phyloP scores from a whole-genome alignment of 1,139 yeast genomes.

The Wickerhamomyces sp. region DNA sequence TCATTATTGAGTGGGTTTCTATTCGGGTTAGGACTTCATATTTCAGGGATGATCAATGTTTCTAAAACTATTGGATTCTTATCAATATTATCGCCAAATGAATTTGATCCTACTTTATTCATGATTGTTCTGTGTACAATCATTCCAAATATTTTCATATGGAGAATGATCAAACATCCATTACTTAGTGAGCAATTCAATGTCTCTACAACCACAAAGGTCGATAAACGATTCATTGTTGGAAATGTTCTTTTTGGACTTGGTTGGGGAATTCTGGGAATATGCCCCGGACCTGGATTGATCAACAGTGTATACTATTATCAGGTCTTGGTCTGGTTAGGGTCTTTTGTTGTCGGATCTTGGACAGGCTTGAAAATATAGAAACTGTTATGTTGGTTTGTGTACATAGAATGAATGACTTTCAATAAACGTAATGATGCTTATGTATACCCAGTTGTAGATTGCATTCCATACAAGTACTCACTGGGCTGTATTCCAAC shows the following conservation, averaged over 20 bases:
- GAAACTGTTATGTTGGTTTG: too few relatives aligned
- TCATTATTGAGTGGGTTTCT: constrained; percentile 34
- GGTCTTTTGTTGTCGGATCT: constrained; percentile 9
- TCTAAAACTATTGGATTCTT: constrained; percentile 40
- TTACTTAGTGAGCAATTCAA: constrained; percentile 15
- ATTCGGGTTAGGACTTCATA: constrained; percentile 40
- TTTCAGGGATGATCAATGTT: constrained; percentile 43
- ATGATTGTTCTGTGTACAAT: constrained; percentile 39
- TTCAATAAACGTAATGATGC: not conserved
- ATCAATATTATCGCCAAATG: constrained; percentile 28
- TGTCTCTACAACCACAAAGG: constrained; percentile 22
- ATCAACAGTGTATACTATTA: constrained; percentile 11
- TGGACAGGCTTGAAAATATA: not conserved
- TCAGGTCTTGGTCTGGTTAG: constrained; percentile 7
- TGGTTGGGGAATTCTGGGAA: constrained; percentile 44
- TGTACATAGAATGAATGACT: not conserved
- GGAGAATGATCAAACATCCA: constrained; percentile 27
- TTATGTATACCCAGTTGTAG: not conserved
- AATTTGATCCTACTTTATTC: constrained; percentile 40
- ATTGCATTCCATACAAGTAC: not conserved
- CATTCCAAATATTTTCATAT: constrained; percentile 35
- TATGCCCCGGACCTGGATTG: constrained; percentile 44
- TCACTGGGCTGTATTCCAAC: not conserved
- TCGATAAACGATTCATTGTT: constrained; percentile 26
- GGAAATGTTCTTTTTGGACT: constrained; percentile 40